These are phyloP conservation scores for Heritiera fomes DNA, from an alignment of 345 rosid genomes.

Conservation along the genomic window DNA sequence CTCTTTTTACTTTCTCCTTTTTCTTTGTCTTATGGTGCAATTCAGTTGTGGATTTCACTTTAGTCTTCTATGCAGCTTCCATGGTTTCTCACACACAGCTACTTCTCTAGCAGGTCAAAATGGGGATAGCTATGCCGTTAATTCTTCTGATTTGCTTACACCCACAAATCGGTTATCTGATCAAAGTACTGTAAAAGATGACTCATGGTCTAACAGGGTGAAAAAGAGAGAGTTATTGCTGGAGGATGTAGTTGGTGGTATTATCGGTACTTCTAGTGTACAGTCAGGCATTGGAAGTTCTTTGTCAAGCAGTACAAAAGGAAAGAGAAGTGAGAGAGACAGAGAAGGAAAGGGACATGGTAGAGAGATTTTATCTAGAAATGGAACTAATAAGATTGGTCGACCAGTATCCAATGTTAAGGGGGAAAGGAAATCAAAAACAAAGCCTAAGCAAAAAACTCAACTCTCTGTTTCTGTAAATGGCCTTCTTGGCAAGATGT, in stretches of 20 bases:
- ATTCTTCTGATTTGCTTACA: slow-evolving; percentile 51
- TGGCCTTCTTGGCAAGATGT: slow-evolving; percentile 61
- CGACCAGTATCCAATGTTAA: slow-evolving; percentile 72
- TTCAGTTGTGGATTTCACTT: slow-evolving; percentile 20
- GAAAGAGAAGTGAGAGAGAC: slow-evolving; percentile 97
- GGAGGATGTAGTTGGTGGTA: slow-evolving; percentile 75
- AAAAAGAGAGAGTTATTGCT: slow-evolving; percentile 85
- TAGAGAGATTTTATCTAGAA: slow-evolving; percentile 64
- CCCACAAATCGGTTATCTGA: slow-evolving; percentile 48
- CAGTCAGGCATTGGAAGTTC: slow-evolving; percentile 58
- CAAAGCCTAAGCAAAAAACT: slow-evolving; percentile 92
- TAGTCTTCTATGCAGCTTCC: slow-evolving; percentile 59
- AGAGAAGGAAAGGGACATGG: slow-evolving; percentile 88
- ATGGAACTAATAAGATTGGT: slow-evolving; percentile 71
- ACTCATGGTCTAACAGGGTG: slow-evolving; percentile 70
- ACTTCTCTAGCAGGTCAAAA: slow-evolving; percentile 51
- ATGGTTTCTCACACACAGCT: slow-evolving; percentile 51
- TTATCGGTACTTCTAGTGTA: slow-evolving; percentile 33
- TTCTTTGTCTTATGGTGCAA: neutral
- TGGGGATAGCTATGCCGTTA: slow-evolving; percentile 45
- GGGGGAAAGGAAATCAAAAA: slow-evolving; percentile 86
- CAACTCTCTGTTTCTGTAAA: slow-evolving; percentile 74
- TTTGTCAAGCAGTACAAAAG: slow-evolving; percentile 76
- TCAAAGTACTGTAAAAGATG: slow-evolving; percentile 55
- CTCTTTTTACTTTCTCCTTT: neutral